Base-by-base conservation (phyloP, 177 flowering plant genomes). In the Telopea speciosissima region DNA sequence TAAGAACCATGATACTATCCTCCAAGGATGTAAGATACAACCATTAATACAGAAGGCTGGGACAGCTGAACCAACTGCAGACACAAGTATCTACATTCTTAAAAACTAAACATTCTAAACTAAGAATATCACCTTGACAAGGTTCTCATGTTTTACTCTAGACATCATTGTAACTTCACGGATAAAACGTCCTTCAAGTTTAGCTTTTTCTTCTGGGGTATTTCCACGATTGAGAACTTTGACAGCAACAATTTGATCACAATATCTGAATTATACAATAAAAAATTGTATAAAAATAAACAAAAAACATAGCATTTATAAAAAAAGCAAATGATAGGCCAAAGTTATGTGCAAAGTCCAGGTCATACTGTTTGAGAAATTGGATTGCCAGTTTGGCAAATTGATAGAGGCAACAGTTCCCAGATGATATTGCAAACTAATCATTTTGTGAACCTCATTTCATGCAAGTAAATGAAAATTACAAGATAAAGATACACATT, bases 161-260 rank as follows among this genome's bases (percentile, higher is more conserved):
- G 92, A 81, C 98, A 93, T 91, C 97, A 93, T 93, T 59, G 75
- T 80, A 23, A 93, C 91, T 87, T 93, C 98, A 22, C 96, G 90
- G 23, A 76, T 78, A 77, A 93, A 93, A 65, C 98, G 96, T 59
- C 80, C 78, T 73, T 89, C 96, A 24, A 88, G 84, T 63, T 85
- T 75, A 70, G 85, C 78, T 83, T 76, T 85, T 74, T 90, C 96
- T 63, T 89, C 97, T 24, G 85, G 66, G 40, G 82, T 93, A 63
- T 75, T 86, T 66, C 98, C 97, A 71, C 85, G 77, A 60, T 87
- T 79, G 31, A 93, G 90, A 69, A 93, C 89, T 72, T 93, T 91
- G 67, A 93, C 79, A 12, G 98, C 98, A 65, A 93, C 88, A 63
- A 89, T 85, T 77, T 75, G 86, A 67, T 86, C 84, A 9, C 89